A percentile compares a stretch with the other conserved stretches of the same genome.
Conservation (phyloP, 805 yeast genomes). For the Lipomyces chichibuensis region DNA sequence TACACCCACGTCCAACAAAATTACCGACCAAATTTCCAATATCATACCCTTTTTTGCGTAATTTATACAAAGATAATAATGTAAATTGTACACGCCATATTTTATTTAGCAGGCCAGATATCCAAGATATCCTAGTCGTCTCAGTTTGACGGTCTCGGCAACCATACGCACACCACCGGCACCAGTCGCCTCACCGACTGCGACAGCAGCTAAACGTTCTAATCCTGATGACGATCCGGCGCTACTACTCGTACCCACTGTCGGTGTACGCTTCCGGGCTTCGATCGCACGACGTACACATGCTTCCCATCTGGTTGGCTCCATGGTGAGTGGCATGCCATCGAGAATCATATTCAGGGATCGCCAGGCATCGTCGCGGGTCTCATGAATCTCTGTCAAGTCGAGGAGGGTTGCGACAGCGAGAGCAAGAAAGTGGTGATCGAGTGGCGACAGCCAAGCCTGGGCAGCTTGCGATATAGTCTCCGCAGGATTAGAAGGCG, state of each 20-base stretch:
- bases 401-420: constrained; percentile 34
- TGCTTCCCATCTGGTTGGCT: constrained; percentile 12
- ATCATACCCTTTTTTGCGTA: neutral
- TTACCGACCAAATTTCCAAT: neutral
- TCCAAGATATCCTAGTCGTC: constrained; percentile 24
- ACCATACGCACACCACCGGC: constrained; percentile 7
- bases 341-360: constrained; percentile 16
- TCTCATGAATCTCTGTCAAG: constrained; percentile 31
- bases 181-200: constrained; percentile 28
- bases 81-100: neutral
- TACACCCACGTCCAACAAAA: neutral
- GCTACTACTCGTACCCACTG: neutral
- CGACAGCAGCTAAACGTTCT: constrained; percentile 34
- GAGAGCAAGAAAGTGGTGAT: constrained; percentile 36
- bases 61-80: neutral
- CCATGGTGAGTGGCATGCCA: neutral
- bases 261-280: neutral
- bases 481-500: constrained; percentile 8
- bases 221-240: constrained; percentile 20
- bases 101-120: constrained; percentile 7
- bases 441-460: constrained; percentile 13
- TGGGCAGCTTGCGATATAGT: neutral
- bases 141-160: constrained; percentile 17
- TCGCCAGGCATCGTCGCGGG: constrained; percentile 35
- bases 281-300: constrained; percentile 13